Percentiles rank a stretch among this genome's conserved stretches.
These are phyloP conservation scores for Ceratocystis huliohia DNA, from an alignment of 2,329 filamentous ascomycete genomes.

Conservation along the genomic window DNA sequence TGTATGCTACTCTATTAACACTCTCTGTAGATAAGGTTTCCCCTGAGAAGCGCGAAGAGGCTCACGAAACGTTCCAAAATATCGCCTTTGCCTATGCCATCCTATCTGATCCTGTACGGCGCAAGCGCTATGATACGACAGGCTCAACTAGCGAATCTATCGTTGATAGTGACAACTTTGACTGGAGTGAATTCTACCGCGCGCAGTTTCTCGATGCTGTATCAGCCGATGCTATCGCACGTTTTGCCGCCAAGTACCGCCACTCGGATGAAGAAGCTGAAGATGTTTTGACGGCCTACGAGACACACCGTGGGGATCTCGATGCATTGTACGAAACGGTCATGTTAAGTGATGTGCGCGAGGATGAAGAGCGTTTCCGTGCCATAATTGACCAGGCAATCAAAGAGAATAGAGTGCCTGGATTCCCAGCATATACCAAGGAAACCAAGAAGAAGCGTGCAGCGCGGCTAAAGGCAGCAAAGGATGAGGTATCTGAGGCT, in stretches of 20 bases:
- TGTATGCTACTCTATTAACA: background rate
- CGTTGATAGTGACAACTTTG: slow-evolving; percentile 65
- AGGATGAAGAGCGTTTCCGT: slow-evolving; percentile 78
- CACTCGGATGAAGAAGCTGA: slow-evolving; percentile 70
- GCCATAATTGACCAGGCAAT: slow-evolving; percentile 73
- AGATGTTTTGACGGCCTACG: slow-evolving; percentile 67
- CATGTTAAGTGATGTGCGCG: slow-evolving; percentile 72
- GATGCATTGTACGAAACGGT: slow-evolving; percentile 64
- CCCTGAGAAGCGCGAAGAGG: slow-evolving; percentile 52
- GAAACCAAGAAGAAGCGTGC: slow-evolving; percentile 56
- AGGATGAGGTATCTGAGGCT: slow-evolving; percentile 58
- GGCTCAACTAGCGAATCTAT: slow-evolving; percentile 79
- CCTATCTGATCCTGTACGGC: slow-evolving; percentile 68
- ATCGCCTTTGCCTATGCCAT: slow-evolving; percentile 91
- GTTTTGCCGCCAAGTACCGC: slow-evolving; percentile 69
- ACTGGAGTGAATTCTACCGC: slow-evolving; percentile 83
- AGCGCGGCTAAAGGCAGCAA: slow-evolving; percentile 47
- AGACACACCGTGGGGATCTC: slow-evolving; percentile 60
- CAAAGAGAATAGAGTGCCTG: slow-evolving; percentile 49
- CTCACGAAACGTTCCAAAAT: slow-evolving; percentile 73
- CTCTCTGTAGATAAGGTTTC: slow-evolving; percentile 58
- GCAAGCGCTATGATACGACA: slow-evolving; percentile 77
- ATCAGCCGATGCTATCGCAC: slow-evolving; percentile 58
- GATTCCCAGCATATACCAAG: slow-evolving; percentile 55
- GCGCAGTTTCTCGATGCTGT: slow-evolving; percentile 70